A percentile compares a stretch with the other conserved stretches of the same genome.
Conservation (phyloP, 2,329 filamentous ascomycete genomes). For the Neopestalotiopsis clavispora region DNA sequence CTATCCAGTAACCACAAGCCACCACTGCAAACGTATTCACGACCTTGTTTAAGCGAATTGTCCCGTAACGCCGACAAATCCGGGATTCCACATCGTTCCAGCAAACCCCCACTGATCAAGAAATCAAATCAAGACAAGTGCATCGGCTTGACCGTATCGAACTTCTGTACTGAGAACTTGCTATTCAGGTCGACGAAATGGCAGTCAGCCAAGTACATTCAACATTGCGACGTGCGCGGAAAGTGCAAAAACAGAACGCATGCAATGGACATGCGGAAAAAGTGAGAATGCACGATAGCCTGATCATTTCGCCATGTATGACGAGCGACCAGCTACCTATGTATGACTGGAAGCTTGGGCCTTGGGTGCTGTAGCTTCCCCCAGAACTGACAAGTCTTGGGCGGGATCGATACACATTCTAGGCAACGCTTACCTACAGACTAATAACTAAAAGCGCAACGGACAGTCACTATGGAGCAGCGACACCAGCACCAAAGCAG, state of each 20-base stretch:
- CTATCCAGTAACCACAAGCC: background rate
- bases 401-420: background rate
- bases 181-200: background rate
- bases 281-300: background rate
- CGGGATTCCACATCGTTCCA: background rate
- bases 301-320: background rate
- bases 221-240: background rate
- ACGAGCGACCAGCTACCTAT: background rate
- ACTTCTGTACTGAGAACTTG: background rate
- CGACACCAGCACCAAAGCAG: background rate
- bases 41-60: background rate
- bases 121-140: background rate
- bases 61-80: background rate
- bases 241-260: background rate
- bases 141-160: background rate
- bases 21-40: background rate
- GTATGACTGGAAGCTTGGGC: background rate
- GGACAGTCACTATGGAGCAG: background rate
- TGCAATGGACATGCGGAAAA: background rate
- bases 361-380: background rate
- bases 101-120: background rate
- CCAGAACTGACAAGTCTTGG: background rate
- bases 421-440: background rate
- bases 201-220: background rate
- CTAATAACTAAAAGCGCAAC: background rate